Conservation (phyloP, 495 filamentous ascomycete genomes). For the Daldinia concentrica region DNA sequence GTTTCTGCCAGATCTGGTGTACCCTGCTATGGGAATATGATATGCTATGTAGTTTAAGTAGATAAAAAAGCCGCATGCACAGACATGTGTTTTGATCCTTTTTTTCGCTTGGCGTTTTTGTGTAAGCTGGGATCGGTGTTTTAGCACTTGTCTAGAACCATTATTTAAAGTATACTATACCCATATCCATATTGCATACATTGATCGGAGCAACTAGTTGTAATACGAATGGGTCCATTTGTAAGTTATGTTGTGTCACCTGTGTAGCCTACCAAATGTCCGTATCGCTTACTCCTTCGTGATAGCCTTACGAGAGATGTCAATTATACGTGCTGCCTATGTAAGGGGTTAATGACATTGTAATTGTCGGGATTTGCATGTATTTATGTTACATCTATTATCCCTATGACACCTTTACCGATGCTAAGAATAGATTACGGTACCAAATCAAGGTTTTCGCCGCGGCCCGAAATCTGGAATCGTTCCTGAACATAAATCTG, state of each 20-base stretch:
- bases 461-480: constrained; percentile 21
- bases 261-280: background rate
- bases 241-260: background rate
- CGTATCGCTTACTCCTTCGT: constrained; percentile 1
- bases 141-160: background rate
- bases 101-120: background rate
- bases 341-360: background rate
- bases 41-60: background rate
- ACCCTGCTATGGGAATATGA: background rate
- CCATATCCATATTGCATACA: background rate
- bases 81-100: background rate
- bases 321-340: too few relatives aligned
- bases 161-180: background rate
- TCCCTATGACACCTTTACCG: constrained; percentile 1
- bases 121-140: background rate
- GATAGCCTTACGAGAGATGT: background rate
- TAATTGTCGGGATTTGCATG: background rate
- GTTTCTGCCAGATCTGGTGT: background rate
- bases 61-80: background rate
- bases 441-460: constrained; percentile 18
- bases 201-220: background rate
- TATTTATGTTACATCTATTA: constrained; percentile 1
- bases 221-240: background rate
- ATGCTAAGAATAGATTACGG: constrained; percentile 33
- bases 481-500: background rate